phyloP scores from a whole-genome alignment of 495 filamentous ascomycete genomes.

The Hapsidospora chrysogenum region DNA sequence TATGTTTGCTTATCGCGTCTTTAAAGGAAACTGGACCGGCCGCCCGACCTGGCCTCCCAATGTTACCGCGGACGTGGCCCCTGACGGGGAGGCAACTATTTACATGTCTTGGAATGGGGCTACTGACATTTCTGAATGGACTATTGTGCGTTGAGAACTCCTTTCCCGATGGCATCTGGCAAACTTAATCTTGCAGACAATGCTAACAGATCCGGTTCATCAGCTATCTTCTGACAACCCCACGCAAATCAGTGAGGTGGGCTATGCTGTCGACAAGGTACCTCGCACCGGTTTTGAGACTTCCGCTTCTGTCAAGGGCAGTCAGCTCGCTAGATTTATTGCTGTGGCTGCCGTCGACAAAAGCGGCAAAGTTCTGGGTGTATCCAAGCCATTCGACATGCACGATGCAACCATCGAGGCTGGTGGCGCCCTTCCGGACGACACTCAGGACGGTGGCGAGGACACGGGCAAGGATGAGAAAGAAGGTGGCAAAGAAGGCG shows the following conservation, averaged over 20 bases:
- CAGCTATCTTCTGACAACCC: constrained; percentile 3
- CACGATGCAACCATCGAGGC: too few species aligned
- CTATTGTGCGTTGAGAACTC: constrained; percentile 5
- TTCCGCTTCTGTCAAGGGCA: too few species aligned
- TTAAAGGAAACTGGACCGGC: constrained; percentile 12
- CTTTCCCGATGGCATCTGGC: constrained; percentile 1
- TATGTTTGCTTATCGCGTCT: constrained; percentile 8
- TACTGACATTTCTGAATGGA: constrained; percentile 10
- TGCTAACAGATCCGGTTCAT: not conserved
- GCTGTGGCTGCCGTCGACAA: too few species aligned
- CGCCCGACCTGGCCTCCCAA: constrained; percentile 7
- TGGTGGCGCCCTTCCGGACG: too few species aligned
- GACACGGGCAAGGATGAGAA: too few species aligned
- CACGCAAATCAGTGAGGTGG: too few species aligned
- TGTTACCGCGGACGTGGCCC: constrained; percentile 7
- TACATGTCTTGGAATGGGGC: constrained; percentile 16
- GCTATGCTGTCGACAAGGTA: too few species aligned
- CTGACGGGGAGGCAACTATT: constrained; percentile 3
- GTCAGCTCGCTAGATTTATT: constrained; percentile 1
- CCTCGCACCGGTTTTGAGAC: too few species aligned
- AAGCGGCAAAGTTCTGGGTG: too few species aligned
- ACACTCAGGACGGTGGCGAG: too few species aligned
- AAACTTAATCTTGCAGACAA: not conserved
- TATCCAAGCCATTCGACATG: constrained; percentile 6
- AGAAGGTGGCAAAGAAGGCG: too few species aligned